Evolutionary conservation across 768 basidiomycete species (phyloP), one percentile per base, ranked within the genome.

Genomic region (Russula emetica): DNA sequence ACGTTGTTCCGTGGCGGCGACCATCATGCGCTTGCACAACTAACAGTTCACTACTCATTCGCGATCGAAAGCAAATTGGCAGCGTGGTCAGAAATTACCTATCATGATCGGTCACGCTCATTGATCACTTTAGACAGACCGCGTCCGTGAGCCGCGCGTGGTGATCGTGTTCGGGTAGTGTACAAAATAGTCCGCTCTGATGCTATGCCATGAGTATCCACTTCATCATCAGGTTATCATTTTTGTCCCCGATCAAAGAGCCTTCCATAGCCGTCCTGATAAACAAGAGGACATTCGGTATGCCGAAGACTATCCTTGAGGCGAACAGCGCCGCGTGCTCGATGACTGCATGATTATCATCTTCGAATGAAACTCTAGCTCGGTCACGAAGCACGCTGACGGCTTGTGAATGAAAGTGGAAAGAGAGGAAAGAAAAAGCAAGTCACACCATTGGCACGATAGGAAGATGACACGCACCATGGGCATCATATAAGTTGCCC

Each of bases 311-410:
- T 24, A 22, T 22, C 22, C n/a, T 22, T 47, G 45, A 47, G 10
- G 45, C 22, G 11, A 47, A 22, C 10, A 22, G 22, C 20, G n/a
- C n/a, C 11, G 10, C 45, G 45, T 22, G 45, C n/a, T 45, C n/a
- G 22, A 22, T 10, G n/a, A 22, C 45, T 22, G 11, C 11, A 47
- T 22, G 11, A 47, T 22, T 47, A 22, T n/a, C 45, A 22, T 47
- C 45, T 13, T 47, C 20, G 20, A 47, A 90, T 1, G 84, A 82
- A 24, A 92, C 82, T 84, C 87, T 55, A 90, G 72, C 72, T 87
- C 85, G 16, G 78, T 76, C 51, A 91, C 79, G 80, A 92, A 36
- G 36, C 36, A 36, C 2, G 13, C 36, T 0, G 86, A 88, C 3
- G 87, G 90, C 75, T 90, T 90, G 66, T 87, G 84, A 62, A 90